Base-by-base conservation (phyloP, 371 early-diverging fungal genomes). In the Apophysomyces ossiformis region DNA sequence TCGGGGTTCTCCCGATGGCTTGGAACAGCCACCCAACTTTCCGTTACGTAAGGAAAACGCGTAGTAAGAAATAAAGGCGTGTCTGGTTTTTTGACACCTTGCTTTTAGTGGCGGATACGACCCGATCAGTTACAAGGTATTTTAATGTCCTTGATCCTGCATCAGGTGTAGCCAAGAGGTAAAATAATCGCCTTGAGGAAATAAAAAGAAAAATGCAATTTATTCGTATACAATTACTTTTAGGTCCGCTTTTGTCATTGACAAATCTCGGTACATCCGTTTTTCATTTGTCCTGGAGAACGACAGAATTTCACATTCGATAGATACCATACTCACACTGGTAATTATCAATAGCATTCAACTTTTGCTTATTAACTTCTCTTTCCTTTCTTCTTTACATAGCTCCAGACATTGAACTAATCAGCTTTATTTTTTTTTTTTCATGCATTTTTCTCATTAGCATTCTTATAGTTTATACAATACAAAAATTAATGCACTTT, bases 201-300 rank as follows among this genome's bases (percentile, higher is more conserved):
- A 21, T 2, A 54, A 56, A 56, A 16, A 18, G 5, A 21, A 32
- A 56, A 18, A 21, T 11, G 37, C 13, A 39, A 63, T 37, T 54
- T 26, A 16, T 63, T 63, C 26, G 18, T 37, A 36, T 36, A n/a
- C 26, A 26, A 26, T 54, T 45, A 59, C 13, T 13, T 13, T 13
- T 59, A 63, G 76, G 64, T 63, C 73, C 1, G 73, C 63, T 3
- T 74, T 72, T 56, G 56, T 77, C 38, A 69, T 77, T 57, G 78
- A 77, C 41, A 64, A 58, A n/a, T 61, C 57, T 5, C 64, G 78
- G 46, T 64, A 71, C 50, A 69, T 78, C 26, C 58, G 68, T 43
- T 78, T 70, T 35, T 74, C 75, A 5, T 72, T 72, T 66, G 59
- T 75, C 6, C 38, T 75, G 12, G 73, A 71, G 41, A 71, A 78